phyloP scores from a whole-genome alignment of 2,329 filamentous ascomycete genomes.

The Penicillium nordicum region DNA sequence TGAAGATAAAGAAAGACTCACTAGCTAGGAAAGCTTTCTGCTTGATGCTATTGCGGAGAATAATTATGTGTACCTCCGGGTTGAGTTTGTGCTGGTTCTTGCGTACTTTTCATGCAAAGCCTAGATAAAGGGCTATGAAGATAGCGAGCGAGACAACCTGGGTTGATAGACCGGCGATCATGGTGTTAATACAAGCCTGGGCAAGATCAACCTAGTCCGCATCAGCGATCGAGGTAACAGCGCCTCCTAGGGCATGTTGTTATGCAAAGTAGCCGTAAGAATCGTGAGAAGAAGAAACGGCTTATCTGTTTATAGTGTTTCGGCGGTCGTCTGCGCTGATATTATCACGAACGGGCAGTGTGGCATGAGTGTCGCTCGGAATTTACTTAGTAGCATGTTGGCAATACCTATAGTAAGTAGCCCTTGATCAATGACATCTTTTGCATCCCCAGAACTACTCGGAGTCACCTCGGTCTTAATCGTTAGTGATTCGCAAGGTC shows the following conservation, averaged over 20 bases:
- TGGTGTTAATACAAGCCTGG: constrained; percentile 56
- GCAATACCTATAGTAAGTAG: no score
- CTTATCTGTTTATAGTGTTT: no score
- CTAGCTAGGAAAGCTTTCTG: neutral
- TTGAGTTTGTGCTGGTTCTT: neutral
- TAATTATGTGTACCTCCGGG: neutral
- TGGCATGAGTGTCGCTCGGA: no score
- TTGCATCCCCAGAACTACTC: no score
- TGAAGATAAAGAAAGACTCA: neutral
- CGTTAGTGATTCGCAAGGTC: no score
- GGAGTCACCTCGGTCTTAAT: no score
- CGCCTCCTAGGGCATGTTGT: constrained; percentile 48
- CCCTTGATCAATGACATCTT: no score
- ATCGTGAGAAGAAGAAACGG: no score
- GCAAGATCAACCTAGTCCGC: constrained; percentile 26
- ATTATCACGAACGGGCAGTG: no score
- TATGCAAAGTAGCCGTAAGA: no score
- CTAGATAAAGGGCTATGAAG: constrained; percentile 42
- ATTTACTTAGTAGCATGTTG: no score
- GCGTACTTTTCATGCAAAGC: neutral
- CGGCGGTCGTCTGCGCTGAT: no score
- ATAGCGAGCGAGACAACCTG: constrained; percentile 57
- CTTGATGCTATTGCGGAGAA: neutral
- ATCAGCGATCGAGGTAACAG: constrained; percentile 47
- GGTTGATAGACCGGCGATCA: constrained; percentile 61